A percentile compares a stretch with the other conserved stretches of the same genome.
Evolutionary conservation across 2,329 filamentous ascomycete species (phyloP).

Genomic region (Ampelomyces quisqualis): DNA sequence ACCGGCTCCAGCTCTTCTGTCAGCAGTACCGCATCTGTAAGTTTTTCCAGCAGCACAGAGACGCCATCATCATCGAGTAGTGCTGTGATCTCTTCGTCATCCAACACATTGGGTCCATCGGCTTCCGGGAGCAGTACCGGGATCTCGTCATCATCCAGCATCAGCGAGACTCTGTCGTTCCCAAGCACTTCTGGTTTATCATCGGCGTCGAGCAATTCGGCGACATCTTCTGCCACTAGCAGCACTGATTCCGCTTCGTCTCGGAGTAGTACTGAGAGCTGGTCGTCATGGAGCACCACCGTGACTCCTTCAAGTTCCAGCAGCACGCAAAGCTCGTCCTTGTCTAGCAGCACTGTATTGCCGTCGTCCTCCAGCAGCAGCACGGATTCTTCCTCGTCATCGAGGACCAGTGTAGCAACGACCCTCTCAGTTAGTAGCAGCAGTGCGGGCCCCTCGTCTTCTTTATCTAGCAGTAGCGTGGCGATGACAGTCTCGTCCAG

Average conservation of each 20-base stretch:
- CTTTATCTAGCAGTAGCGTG: conserved; percentile 3
- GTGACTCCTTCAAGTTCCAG: not conserved
- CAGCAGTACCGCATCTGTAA: not conserved
- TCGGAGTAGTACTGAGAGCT: not conserved
- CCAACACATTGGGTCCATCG: no score
- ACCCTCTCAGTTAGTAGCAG: not conserved
- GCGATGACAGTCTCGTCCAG: conserved; percentile 1
- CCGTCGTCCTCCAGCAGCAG: conserved; percentile 1
- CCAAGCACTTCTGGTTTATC: not conserved
- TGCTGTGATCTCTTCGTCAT: not conserved
- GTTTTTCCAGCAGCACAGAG: not conserved
- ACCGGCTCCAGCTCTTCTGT: not conserved
- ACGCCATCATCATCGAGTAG: not conserved
- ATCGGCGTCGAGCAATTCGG: not conserved
- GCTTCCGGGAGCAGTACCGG: no score
- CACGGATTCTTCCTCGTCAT: not conserved
- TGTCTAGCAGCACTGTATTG: not conserved
- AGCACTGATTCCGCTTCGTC: not conserved
- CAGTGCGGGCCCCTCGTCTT: not conserved
- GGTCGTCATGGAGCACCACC: not conserved
- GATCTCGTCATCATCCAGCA: no score
- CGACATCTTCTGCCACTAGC: not conserved
- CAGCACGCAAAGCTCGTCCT: not conserved
- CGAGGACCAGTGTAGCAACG: not conserved
- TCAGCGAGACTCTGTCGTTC: no score